phyloP scores from a whole-genome alignment of 1,284 basidiomycete genomes.

The Pseudozyma sp. region DNA sequence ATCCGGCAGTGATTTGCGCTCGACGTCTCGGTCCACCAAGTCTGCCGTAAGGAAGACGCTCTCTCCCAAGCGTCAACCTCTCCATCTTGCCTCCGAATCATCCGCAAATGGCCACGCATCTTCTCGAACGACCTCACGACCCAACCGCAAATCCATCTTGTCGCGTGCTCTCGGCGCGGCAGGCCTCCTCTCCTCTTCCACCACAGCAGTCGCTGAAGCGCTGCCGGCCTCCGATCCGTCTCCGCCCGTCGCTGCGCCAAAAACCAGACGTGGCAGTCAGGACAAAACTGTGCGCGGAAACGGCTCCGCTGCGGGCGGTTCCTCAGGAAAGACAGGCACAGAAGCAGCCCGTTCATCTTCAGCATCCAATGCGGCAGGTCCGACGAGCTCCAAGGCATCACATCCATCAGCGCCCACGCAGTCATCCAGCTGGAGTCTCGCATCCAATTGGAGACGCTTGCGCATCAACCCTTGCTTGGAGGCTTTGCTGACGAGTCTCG shows the following conservation, averaged over 20 bases:
- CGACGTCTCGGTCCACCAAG: constrained; percentile 17
- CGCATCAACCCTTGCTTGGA: constrained; percentile 45
- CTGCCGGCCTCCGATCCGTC: constrained; percentile 6
- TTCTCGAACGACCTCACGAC: constrained; percentile 7
- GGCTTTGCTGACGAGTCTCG: constrained; percentile 35
- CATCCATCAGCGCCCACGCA: constrained; percentile 2
- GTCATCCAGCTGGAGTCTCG: background rate
- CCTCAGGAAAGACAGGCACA: constrained; percentile 6
- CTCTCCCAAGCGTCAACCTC: constrained; percentile 20
- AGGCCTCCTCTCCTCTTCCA: constrained; percentile 12
- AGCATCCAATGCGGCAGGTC: constrained; percentile 16
- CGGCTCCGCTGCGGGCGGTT: constrained; percentile 3
- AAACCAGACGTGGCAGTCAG: constrained; percentile 10
- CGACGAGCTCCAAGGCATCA: background rate
- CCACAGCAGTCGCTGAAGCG: background rate
- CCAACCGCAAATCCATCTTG: constrained; percentile 25
- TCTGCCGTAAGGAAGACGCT: constrained; percentile 3
- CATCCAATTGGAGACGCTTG: constrained; percentile 20
- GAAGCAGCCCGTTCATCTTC: constrained; percentile 28
- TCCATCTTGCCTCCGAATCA: constrained; percentile 18
- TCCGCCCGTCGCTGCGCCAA: background rate
- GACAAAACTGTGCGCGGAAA: constrained; percentile 9
- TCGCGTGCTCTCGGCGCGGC: constrained; percentile 27
- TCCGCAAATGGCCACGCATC: constrained; percentile 3
- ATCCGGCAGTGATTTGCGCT: constrained; percentile 8